Conservation (phyloP, 352 stramenopile genomes). For the Phytophthora ohioensis region DNA sequence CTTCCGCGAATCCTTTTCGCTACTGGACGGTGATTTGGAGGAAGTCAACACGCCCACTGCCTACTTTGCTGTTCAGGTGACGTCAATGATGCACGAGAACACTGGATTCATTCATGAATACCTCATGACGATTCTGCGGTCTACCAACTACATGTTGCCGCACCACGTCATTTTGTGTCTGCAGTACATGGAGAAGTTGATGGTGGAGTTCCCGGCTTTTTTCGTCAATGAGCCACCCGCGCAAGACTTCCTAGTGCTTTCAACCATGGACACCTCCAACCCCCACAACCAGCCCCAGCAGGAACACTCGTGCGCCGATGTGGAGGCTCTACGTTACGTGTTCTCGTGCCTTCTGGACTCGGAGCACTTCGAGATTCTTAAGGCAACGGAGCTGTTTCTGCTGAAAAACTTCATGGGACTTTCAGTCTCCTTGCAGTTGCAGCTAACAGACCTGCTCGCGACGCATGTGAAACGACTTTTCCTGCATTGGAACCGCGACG, state of each 20-base stretch:
- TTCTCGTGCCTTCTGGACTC: slow-evolving; percentile 73
- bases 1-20: slow-evolving; percentile 52
- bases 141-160: slow-evolving; percentile 74
- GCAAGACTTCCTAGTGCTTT: slow-evolving; percentile 27
- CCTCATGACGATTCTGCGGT: slow-evolving; percentile 64
- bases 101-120: slow-evolving; percentile 61
- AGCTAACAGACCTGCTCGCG: slow-evolving; percentile 59
- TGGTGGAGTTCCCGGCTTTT: slow-evolving; percentile 67
- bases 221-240: slow-evolving; percentile 52
- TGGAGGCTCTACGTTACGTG: slow-evolving; percentile 52
- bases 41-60: slow-evolving; percentile 39
- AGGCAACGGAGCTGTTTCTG: slow-evolving; percentile 71
- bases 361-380: slow-evolving; percentile 81
- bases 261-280: slow-evolving; percentile 27
- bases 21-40: slow-evolving; percentile 39
- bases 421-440: slow-evolving; percentile 63
- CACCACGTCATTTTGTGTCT: slow-evolving; percentile 79
- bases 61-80: slow-evolving; percentile 68
- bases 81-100: slow-evolving; percentile 62
- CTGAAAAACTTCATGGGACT: slow-evolving; percentile 66
- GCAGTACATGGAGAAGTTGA: slow-evolving; percentile 68
- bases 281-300: slow-evolving; percentile 23
- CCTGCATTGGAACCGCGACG: slow-evolving; percentile 86
- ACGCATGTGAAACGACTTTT: slow-evolving; percentile 71
- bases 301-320: slow-evolving; percentile 38